Base-by-base conservation (phyloP, 768 basidiomycete species). In the Boletellus sp. region DNA sequence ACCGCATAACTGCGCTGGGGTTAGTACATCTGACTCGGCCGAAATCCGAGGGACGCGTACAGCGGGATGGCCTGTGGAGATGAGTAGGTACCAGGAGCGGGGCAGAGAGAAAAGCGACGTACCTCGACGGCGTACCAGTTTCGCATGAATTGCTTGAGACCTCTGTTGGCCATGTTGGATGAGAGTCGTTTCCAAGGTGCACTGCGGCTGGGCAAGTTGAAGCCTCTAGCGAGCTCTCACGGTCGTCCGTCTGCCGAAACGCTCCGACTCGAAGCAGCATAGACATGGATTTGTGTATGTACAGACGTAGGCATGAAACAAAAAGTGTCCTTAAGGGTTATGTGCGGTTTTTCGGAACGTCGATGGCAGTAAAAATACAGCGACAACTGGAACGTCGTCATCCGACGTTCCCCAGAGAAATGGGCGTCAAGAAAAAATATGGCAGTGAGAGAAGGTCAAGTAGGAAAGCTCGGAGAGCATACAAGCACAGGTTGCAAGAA, bases 91-190 rank as follows among this genome's bases (percentile, higher is more conserved):
- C 10, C 10, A 7, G 31, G 23, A 31, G 16, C 2, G n/a, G 33
- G n/a, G 6, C 10, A 22, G 19, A n/a, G 28, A 48, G 33, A 26
- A 41, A 58, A 11, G 28, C 0, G 9, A 41, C 22, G 15, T 52
- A 76, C 73, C 69, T 78, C 76, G 53, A 74, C 58, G 55, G 76
- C 76, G 53, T 70, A 71, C 74, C 74, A 76, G 58, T 77, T 56
- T 53, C 63, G 64, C 68, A 68, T 67, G 55, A 69, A 69, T 35
- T 56, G 51, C 24, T 57, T 68, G n/a, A 15, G n/a, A 16, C 51
- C 55, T 49, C 50, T 61, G 39, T 34, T 41, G 24, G 54, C 59
- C 66, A 70, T 70, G 50, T 48, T 58, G 41, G 42, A 51, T 51
- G 31, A 31, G 55, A 9, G 16, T 42, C n/a, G n/a, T 19, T 17